Conservation (phyloP, 768 basidiomycete genomes). For the Hortiboletus campestris region DNA sequence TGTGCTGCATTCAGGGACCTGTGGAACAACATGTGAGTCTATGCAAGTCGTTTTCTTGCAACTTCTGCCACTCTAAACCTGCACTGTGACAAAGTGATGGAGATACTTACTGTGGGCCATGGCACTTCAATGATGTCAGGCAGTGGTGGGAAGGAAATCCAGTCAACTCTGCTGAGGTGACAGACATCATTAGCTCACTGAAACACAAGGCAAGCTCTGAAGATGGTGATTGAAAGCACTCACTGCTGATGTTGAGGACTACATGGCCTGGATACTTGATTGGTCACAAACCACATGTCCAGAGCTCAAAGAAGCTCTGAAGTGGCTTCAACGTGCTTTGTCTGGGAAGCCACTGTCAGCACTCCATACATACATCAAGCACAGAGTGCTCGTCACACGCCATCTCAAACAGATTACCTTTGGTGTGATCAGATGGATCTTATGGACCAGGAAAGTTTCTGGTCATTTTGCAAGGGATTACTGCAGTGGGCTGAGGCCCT, state of each 20-base stretch:
- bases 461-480: neutral
- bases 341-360: neutral
- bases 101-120: neutral
- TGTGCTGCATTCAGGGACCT: slow-evolving; percentile 1
- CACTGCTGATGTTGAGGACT: neutral
- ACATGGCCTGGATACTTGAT: neutral
- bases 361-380: neutral
- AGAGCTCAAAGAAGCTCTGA: neutral
- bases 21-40: neutral
- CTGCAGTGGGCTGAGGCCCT: neutral
- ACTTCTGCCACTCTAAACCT: too few relatives aligned
- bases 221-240: neutral
- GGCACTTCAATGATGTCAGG: neutral
- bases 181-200: neutral
- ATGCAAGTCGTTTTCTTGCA: neutral
- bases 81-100: neutral
- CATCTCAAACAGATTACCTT: neutral
- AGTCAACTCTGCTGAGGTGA: neutral
- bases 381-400: neutral
- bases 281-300: neutral
- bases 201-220: neutral
- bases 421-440: neutral
- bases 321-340: neutral
- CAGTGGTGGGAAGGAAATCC: neutral
- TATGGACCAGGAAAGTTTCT: neutral